Base-by-base conservation (phyloP, 2,329 filamentous ascomycete species). In the Talaromyces sp. region DNA sequence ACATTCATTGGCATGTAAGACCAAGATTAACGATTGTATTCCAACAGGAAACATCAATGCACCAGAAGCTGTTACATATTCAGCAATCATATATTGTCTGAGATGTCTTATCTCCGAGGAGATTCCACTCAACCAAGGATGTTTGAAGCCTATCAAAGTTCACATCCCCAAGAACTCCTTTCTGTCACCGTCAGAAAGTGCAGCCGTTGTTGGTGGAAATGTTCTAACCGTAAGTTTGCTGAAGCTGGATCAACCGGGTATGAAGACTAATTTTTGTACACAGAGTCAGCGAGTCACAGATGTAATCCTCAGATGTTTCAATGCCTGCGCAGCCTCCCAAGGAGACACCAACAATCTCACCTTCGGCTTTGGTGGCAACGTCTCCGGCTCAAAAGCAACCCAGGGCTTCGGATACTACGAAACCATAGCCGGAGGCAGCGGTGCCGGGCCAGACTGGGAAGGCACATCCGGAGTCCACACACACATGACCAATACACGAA, bases 401-500 rank as follows among this genome's bases (percentile, higher is more conserved):
- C 81, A 85, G 9, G 90, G 90, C 0, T 93, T 93, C 73, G 90
- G 90, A 11, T 93, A 93, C 79, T 92, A 92, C 75, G 91, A 95
- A 77, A 94, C 91, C 6, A 93, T 95, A 68, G 89, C 89, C 0
- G 91, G 91, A 45, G 91, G 91, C 0, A 87, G 85, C 45, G 91
- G 91, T 33, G 91, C 91, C 0, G 90, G 90, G 0, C 85, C 88
- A 0, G 82, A 83, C 15, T 93, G 90, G 90, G 82, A 89, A 67
- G 91, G 91, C 43, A 89, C 89, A 11, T 87, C 82, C 61, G 90
- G 90, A 17, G 90, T 93, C n/a, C 90, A 94, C 74, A 90, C 87
- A 1, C 90, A 94, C 78, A 93, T 93, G 89, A 94, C 91, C 7
- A 95, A 95, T 75, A 94, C 91, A 3, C 85, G 90, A 15, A 94